phyloP scores from a whole-genome alignment of 768 basidiomycete genomes.

The Fistulinella prunicolor region DNA sequence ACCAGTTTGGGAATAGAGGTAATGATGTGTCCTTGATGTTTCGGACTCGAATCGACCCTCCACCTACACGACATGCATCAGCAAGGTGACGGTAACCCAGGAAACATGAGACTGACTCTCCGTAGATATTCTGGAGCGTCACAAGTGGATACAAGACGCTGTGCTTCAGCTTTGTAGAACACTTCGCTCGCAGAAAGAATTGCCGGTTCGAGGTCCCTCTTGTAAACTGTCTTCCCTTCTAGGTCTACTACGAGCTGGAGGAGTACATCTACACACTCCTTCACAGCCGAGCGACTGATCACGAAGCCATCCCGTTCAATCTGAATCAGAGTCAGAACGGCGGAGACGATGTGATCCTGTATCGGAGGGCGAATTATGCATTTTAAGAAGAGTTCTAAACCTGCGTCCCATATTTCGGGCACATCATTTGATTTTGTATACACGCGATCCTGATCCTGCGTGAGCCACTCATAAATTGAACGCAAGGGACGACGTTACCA shows the following conservation, averaged over 20 bases:
- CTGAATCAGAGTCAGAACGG: slow-evolving; percentile 83
- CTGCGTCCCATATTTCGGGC: slow-evolving; percentile 78
- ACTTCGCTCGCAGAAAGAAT: slow-evolving; percentile 72
- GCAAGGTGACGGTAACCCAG: neutral
- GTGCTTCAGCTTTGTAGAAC: slow-evolving; percentile 80
- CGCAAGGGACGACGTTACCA: slow-evolving; percentile 54
- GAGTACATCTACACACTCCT: slow-evolving; percentile 85
- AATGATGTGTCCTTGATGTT: slow-evolving; percentile 79
- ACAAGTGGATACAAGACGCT: slow-evolving; percentile 64
- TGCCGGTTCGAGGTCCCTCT: slow-evolving; percentile 77
- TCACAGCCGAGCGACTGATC: slow-evolving; percentile 88
- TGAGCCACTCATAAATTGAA: slow-evolving; percentile 12
- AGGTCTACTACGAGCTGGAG: slow-evolving; percentile 57
- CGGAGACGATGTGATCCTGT: slow-evolving; percentile 73
- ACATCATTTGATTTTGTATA: slow-evolving; percentile 74
- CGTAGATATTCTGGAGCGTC: slow-evolving; percentile 81
- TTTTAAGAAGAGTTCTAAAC: slow-evolving; percentile 77
- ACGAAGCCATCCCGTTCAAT: slow-evolving; percentile 89
- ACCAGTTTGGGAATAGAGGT: slow-evolving; percentile 74
- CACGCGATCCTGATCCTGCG: slow-evolving; percentile 73
- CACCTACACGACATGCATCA: slow-evolving; percentile 45
- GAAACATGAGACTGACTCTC: slow-evolving; percentile 56
- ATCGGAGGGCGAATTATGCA: slow-evolving; percentile 81
- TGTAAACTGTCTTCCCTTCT: slow-evolving; percentile 65
- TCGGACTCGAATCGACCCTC: slow-evolving; percentile 82